These are phyloP conservation scores for Neoascochyta sp. DNA, from an alignment of 2,329 filamentous ascomycete species.

Conservation along the genomic window DNA sequence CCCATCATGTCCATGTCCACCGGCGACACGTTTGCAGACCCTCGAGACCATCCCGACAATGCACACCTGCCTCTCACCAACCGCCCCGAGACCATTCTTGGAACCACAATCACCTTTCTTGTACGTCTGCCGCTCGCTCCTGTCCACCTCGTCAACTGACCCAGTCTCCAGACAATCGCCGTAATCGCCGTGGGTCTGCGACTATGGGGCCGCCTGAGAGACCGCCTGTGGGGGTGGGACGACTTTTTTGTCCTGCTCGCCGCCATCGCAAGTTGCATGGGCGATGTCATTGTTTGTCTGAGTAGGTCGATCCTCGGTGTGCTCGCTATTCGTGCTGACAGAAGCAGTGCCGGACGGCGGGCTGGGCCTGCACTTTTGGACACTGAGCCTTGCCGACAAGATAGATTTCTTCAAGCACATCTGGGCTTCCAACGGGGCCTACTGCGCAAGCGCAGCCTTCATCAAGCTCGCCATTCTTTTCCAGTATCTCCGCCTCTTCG, in stretches of 20 bases:
- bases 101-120: conserved; percentile 26
- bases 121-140: conserved; percentile 16
- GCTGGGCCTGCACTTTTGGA: conserved; percentile 33
- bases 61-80: conserved; percentile 29
- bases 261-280: conserved; percentile 18
- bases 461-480: conserved; percentile 39
- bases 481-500: conserved; percentile 38
- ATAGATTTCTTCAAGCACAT: conserved; percentile 33
- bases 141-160: conserved; percentile 2
- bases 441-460: conserved; percentile 30
- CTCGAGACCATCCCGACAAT: conserved; percentile 22
- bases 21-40: conserved; percentile 10
- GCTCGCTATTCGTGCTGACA: conserved; percentile 7
- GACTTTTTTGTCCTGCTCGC: conserved; percentile 34
- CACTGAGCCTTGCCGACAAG: conserved; percentile 11
- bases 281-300: conserved; percentile 28
- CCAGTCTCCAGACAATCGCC: conserved; percentile 18
- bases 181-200: conserved; percentile 26
- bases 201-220: conserved; percentile 27
- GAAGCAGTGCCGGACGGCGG: conserved; percentile 30
- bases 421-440: conserved; percentile 29
- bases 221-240: conserved; percentile 36
- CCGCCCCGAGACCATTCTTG: conserved; percentile 26
- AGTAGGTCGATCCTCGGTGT: conserved; percentile 30
- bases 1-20: too few relatives aligned